Evolutionary conservation across 192 early-diverging fungal species (phyloP), one percentile per base, ranked within the genome.

Genomic region (Podila epicladia): DNA sequence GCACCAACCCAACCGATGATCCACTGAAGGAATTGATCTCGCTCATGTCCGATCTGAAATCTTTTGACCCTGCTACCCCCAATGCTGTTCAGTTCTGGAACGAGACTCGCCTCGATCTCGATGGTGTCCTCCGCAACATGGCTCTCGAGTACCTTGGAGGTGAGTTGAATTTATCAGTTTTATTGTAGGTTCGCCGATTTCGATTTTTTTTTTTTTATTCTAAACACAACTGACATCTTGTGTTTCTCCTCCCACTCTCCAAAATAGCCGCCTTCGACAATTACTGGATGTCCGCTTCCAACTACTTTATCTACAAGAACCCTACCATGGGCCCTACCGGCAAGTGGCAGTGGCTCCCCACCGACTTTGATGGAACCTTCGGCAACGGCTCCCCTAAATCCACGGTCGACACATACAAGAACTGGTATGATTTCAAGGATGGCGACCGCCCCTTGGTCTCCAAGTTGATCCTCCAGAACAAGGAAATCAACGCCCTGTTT

Each of bases 281-380:
- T 58, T 69, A 69, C 37, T 69, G 67, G 67, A 22, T 29, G 55
- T 48, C 35, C 17, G 67, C 57, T 15, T 69, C 67, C 37, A 60
- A 69, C 58, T 69, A 69, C 20, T 69, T 69, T 26, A 60, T 69
- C 37, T 69, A 69, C 38, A 60, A 28, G 37, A 69, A 69, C 67
- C 57, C 67, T 11, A 58, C 58, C 67, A 22, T 59, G 57, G 50
- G 35, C 22, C 51, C 57, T 20, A 13, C 57, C 15, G 67, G 58
- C 58, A 69, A 69, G 58, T 69, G 67, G 67, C 67, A 69, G 37
- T 69, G 58, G 53, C 35, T 69, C 6, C 67, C 67, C 32, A 69
- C 67, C 9, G 58, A 69, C 19, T 69, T 69, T 45, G 58, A 69
- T 28, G 67, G 67, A n/a, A 69, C 67, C 15, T 60, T 69, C 5